A percentile compares a stretch with the other conserved stretches of the same genome.
phyloP scores from a whole-genome alignment of 73 alveolate genomes.

The Paramecium tetraurelia region DNA sequence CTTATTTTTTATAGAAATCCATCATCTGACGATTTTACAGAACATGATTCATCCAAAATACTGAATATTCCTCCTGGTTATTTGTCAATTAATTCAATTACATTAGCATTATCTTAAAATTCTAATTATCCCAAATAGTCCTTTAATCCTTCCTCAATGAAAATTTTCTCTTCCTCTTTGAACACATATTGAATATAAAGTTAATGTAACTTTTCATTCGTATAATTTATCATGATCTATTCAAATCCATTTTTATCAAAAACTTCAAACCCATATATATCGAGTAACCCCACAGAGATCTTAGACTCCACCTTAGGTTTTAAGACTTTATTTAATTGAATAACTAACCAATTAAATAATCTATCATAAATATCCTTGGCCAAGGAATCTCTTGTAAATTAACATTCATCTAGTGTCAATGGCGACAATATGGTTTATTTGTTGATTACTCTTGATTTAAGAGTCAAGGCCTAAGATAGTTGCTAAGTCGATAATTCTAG shows the following conservation, averaged over 20 bases:
- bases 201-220: constrained; percentile 95
- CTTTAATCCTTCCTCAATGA: constrained; percentile 67
- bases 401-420: constrained; percentile 45
- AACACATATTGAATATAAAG: constrained; percentile 91
- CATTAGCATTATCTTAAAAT: constrained; percentile 54
- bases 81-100: constrained; percentile 48
- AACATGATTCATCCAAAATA: constrained; percentile 50
- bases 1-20: constrained; percentile 14
- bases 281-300: constrained; percentile 92
- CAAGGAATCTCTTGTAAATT: constrained; percentile 83
- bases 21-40: constrained; percentile 45
- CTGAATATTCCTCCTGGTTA: constrained; percentile 55
- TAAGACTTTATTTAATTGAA: constrained; percentile 30
- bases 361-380: constrained; percentile 93
- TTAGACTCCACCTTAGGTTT: constrained; percentile 52
- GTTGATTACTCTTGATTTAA: constrained; percentile 35
- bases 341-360: constrained; percentile 90
- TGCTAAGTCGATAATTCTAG: not conserved
- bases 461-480: constrained; percentile 5
- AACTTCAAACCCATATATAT: constrained; percentile 99
- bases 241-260: constrained; percentile 94
- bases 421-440: constrained; percentile 52
- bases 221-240: constrained; percentile 92
- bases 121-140: constrained; percentile 30
- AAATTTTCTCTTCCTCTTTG: constrained; percentile 84